phyloP scores from a whole-genome alignment of 257 asterid genomes.

The Lycium barbarum region DNA sequence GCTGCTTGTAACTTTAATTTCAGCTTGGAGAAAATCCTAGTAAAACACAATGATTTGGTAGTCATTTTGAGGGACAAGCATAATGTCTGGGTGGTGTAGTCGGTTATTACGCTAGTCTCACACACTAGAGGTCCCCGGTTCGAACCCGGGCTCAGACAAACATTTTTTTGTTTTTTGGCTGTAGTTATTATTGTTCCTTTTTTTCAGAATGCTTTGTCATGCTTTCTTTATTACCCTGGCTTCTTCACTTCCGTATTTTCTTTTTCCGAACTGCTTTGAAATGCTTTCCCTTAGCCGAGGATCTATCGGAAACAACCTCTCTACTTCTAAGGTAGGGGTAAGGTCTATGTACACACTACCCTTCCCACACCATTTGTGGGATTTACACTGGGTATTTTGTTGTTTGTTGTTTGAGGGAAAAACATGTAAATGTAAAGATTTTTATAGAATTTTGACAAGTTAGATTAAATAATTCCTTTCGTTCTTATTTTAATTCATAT shows the following conservation, averaged over 20 bases:
- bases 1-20: background rate
- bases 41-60: background rate
- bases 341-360: too few relatives aligned
- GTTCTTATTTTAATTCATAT: background rate
- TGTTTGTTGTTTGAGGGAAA: background rate
- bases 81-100: constrained; percentile 98
- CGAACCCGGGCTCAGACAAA: constrained; percentile 35
- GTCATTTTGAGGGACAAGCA: background rate
- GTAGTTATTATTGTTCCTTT: too few relatives aligned
- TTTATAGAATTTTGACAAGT: background rate
- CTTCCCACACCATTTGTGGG: too few relatives aligned
- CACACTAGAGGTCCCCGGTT: constrained; percentile 99
- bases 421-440: background rate
- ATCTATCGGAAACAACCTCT: too few relatives aligned
- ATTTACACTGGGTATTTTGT: too few relatives aligned
- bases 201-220: too few relatives aligned
- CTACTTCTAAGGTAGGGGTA: too few relatives aligned
- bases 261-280: too few relatives aligned
- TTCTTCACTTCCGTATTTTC: too few relatives aligned
- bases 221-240: too few relatives aligned
- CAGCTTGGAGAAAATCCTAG: background rate
- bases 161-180: too few relatives aligned
- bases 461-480: background rate
- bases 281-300: too few relatives aligned
- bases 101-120: constrained; percentile 99